Evolutionary conservation across 2,329 filamentous ascomycete genomes (phyloP).

Genomic region (Aspergillus sp.): DNA sequence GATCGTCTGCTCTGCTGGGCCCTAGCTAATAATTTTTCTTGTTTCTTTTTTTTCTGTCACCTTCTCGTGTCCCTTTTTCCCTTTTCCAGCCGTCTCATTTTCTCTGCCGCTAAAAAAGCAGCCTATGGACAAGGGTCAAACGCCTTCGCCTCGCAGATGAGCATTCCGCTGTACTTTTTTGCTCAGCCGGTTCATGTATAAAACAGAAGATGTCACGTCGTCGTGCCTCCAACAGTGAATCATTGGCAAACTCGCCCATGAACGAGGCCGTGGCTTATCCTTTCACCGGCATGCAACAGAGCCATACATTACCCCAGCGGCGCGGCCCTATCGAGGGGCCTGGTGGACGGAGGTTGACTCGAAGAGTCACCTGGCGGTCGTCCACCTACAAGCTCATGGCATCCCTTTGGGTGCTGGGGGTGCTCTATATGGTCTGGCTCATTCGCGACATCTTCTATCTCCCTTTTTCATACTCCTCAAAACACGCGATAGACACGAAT

Average conservation of each 20-base stretch:
- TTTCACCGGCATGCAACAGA: conserved; percentile 27
- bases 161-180: conserved; percentile 13
- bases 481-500: conserved; percentile 4
- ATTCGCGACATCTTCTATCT: conserved; percentile 41
- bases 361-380: conserved; percentile 43
- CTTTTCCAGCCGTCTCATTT: conserved; percentile 8
- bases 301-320: conserved; percentile 24
- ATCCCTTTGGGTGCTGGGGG: conserved; percentile 40
- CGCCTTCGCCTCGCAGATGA: conserved; percentile 18
- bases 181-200: conserved; percentile 16
- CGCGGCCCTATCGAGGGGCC: conserved; percentile 43
- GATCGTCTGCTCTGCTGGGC: conserved; percentile 2
- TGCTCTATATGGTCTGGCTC: conserved; percentile 42
- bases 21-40: conserved; percentile 1
- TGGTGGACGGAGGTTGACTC: conserved; percentile 38
- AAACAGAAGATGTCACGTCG: conserved; percentile 37
- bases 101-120: conserved; percentile 14
- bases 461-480: conserved; percentile 30
- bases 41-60: conserved; percentile 2
- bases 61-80: conserved; percentile 3
- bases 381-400: conserved; percentile 44
- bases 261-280: conserved; percentile 38
- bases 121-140: conserved; percentile 13
- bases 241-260: conserved; percentile 26
- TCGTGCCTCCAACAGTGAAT: conserved; percentile 38